Conservation (phyloP, 2,329 filamentous ascomycete genomes). For the Diaporthe ilicicola region DNA sequence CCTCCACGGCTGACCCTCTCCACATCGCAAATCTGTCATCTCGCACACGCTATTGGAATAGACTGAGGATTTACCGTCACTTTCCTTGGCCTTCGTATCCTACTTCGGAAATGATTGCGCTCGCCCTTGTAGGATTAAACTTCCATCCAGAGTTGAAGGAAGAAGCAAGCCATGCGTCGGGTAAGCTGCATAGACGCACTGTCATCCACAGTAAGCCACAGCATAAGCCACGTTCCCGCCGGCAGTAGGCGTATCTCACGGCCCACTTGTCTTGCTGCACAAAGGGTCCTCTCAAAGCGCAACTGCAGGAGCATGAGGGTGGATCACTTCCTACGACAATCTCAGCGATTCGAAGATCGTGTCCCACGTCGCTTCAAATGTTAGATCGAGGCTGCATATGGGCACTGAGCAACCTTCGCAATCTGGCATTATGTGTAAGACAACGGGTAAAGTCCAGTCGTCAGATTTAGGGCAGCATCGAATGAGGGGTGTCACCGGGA, state of each 20-base stretch:
- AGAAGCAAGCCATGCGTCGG: neutral
- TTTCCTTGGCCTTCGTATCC: neutral
- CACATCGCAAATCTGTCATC: neutral
- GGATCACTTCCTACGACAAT: neutral
- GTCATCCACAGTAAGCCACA: slow-evolving; percentile 9
- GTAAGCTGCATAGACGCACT: neutral
- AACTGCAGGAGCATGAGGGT: neutral
- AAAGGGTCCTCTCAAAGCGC: neutral
- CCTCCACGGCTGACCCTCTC: neutral
- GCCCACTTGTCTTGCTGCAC: neutral
- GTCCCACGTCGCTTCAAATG: neutral
- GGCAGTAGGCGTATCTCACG: neutral
- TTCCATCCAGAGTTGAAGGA: too few species aligned
- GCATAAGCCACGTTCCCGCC: neutral
- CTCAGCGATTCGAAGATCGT: neutral
- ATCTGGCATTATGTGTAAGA: neutral
- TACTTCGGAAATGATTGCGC: neutral
- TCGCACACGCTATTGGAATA: too few species aligned
- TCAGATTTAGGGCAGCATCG: neutral
- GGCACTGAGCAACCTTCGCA: neutral
- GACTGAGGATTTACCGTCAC: neutral
- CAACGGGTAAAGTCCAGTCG: neutral
- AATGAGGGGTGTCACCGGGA: neutral
- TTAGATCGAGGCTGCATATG: neutral
- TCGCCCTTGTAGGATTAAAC: neutral